Conservation (phyloP, 306 rosid species). For the Urtica urens region DNA sequence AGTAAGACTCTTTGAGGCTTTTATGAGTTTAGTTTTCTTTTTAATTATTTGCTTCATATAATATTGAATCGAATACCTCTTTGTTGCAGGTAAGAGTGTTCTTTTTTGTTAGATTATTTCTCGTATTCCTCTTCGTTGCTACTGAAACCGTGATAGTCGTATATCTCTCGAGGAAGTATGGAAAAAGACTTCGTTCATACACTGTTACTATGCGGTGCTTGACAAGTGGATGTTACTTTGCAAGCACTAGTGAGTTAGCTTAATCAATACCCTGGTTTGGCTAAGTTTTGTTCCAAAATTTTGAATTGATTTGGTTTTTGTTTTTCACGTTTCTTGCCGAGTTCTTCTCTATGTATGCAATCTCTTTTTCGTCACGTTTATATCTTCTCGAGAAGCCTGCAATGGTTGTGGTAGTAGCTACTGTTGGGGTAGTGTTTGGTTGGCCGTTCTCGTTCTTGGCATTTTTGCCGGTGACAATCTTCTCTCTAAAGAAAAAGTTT, state of each 20-base stretch:
- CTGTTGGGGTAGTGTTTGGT: slow-evolving; percentile 81
- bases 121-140: slow-evolving; percentile 66
- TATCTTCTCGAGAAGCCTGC: slow-evolving; percentile 81
- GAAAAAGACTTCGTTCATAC: slow-evolving; percentile 82
- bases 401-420: slow-evolving; percentile 67
- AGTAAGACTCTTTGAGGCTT: slow-evolving; percentile 31
- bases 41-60: background rate
- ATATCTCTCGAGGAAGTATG: slow-evolving; percentile 81
- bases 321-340: slow-evolving; percentile 86
- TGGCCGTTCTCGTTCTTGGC: slow-evolving; percentile 99
- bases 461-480: slow-evolving; percentile 73
- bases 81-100: slow-evolving; percentile 74
- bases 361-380: slow-evolving; percentile 78
- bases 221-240: slow-evolving; percentile 93
- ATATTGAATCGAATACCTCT: slow-evolving; percentile 3
- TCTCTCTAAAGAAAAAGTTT: slow-evolving; percentile 52
- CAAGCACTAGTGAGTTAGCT: slow-evolving; percentile 83
- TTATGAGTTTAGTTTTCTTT: too few species aligned
- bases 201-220: slow-evolving; percentile 93
- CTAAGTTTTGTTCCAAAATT: too few species aligned
- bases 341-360: slow-evolving; percentile 98
- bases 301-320: slow-evolving; percentile 10
- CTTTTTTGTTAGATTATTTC: slow-evolving; percentile 77
- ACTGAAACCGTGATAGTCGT: slow-evolving; percentile 78
- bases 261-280: background rate